These are phyloP conservation scores for Dothiorella sarmentorum DNA, from an alignment of 2,329 filamentous ascomycete species.

Conservation along the genomic window DNA sequence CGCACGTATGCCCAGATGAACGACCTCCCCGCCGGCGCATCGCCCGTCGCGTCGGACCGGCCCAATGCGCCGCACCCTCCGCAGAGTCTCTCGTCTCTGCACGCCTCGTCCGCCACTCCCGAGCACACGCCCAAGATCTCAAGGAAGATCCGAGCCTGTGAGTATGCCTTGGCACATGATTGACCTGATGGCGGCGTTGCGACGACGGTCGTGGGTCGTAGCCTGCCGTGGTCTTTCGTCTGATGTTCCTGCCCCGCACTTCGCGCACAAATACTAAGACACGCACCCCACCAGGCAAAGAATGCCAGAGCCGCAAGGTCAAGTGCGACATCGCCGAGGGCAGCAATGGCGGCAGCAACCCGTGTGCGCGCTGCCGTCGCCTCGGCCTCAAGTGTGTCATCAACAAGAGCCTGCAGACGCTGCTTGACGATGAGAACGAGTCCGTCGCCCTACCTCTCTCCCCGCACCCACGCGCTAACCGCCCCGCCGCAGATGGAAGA, in stretches of 20 bases:
- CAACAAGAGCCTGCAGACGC: constrained; percentile 42
- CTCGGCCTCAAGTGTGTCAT: constrained; percentile 78
- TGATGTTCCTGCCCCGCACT: neutral
- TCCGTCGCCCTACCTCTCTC: constrained; percentile 18
- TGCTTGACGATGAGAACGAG: constrained; percentile 33
- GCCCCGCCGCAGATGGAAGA: constrained; percentile 30
- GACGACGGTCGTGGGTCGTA: neutral
- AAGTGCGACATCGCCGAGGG: constrained; percentile 33
- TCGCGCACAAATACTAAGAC: neutral
- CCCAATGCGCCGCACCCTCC: constrained; percentile 8
- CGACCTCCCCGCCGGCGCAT: constrained; percentile 1
- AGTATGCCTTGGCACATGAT: constrained; percentile 8
- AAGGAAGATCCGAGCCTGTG: constrained; percentile 18
- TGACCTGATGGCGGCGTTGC: no score
- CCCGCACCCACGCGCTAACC: neutral
- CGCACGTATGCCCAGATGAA: constrained; percentile 15
- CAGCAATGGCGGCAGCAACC: constrained; percentile 29
- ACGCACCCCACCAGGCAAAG: constrained; percentile 26
- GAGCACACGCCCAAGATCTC: constrained; percentile 18
- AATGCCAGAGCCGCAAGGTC: constrained; percentile 36
- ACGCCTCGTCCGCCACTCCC: neutral
- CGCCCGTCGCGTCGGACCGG: neutral
- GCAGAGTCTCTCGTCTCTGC: neutral
- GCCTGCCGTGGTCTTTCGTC: neutral
- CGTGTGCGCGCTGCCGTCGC: constrained; percentile 34